These are phyloP conservation scores for Apiotrichum sp. DNA, from an alignment of 1,284 basidiomycete species.

Conservation along the genomic window DNA sequence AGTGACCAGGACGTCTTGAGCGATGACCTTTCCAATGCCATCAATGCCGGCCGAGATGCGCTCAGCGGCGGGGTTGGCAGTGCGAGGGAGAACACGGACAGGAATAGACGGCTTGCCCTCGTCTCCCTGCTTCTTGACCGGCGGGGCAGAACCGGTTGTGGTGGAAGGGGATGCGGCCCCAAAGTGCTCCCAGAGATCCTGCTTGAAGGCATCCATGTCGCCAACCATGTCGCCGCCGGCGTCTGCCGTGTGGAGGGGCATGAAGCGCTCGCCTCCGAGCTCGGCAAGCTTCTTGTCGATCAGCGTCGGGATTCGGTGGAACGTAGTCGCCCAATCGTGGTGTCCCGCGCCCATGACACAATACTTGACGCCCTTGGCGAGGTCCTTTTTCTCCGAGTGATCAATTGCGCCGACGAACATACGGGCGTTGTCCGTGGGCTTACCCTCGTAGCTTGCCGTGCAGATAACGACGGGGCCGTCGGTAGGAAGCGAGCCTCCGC, in stretches of 20 bases:
- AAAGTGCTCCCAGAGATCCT: conserved; percentile 48
- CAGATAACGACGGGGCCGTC: conserved; percentile 53
- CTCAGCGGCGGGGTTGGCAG: conserved; percentile 9
- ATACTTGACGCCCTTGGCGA: conserved; percentile 47
- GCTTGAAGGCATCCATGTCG: conserved; percentile 51
- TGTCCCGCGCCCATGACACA: conserved; percentile 56
- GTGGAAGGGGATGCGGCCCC: neutral
- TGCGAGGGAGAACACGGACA: conserved; percentile 3
- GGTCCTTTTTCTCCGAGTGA: neutral
- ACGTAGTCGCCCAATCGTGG: conserved; percentile 54
- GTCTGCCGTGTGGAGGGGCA: conserved; percentile 18
- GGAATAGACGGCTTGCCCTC: conserved; percentile 11
- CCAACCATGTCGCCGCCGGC: conserved; percentile 51
- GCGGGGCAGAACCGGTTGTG: too few species aligned
- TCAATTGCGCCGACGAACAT: conserved; percentile 15
- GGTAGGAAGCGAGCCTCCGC: conserved; percentile 47
- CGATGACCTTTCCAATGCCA: conserved; percentile 10
- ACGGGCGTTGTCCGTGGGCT: conserved; percentile 23
- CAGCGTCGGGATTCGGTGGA: conserved; percentile 52
- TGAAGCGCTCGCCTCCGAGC: conserved; percentile 49
- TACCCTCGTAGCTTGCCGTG: conserved; percentile 55
- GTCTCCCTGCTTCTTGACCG: neutral
- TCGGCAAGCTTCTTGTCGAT: conserved; percentile 48
- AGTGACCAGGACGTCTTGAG: conserved; percentile 15
- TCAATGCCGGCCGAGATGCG: conserved; percentile 13